phyloP scores from a whole-genome alignment of 768 basidiomycete species.

The Tephrocybe sp. region DNA sequence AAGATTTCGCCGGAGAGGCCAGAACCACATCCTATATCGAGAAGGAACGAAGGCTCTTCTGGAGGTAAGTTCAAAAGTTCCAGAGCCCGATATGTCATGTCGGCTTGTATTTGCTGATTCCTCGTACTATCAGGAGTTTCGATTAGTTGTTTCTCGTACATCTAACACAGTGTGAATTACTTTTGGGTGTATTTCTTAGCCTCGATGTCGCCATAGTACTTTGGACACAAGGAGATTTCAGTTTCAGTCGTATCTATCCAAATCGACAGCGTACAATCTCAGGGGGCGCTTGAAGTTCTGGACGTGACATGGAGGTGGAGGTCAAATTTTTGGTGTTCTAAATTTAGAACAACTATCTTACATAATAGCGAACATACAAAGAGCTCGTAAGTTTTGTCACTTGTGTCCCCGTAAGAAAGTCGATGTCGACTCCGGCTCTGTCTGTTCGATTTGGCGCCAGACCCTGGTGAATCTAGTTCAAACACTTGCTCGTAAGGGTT shows the following conservation, averaged over 20 bases:
- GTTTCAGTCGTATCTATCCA: neutral
- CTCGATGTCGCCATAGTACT: constrained; percentile 97
- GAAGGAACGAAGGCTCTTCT: constrained; percentile 78
- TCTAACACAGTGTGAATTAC: constrained; percentile 43
- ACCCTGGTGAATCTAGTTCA: too few species aligned
- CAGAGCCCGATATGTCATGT: constrained; percentile 95
- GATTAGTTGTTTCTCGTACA: constrained; percentile 17
- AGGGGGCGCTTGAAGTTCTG: constrained; percentile 86
- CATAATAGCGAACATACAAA: too few species aligned
- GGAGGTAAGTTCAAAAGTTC: constrained; percentile 85
- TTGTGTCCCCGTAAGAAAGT: too few species aligned
- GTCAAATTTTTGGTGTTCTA: constrained; percentile 12
- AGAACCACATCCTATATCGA: constrained; percentile 98
- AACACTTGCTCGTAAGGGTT: too few species aligned
- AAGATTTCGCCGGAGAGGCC: constrained; percentile 95
- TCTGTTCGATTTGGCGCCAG: too few species aligned
- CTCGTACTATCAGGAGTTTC: constrained; percentile 62
- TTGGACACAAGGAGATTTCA: constrained; percentile 9
- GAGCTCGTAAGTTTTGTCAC: too few species aligned
- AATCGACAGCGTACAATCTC: constrained; percentile 68
- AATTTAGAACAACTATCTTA: constrained; percentile 9
- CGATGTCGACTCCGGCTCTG: too few species aligned
- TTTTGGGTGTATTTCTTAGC: constrained; percentile 97
- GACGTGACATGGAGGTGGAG: constrained; percentile 65
- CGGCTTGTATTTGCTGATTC: constrained; percentile 93